These are phyloP conservation scores for Peterozyma toletana DNA, from an alignment of 805 yeast genomes.

Conservation along the genomic window DNA sequence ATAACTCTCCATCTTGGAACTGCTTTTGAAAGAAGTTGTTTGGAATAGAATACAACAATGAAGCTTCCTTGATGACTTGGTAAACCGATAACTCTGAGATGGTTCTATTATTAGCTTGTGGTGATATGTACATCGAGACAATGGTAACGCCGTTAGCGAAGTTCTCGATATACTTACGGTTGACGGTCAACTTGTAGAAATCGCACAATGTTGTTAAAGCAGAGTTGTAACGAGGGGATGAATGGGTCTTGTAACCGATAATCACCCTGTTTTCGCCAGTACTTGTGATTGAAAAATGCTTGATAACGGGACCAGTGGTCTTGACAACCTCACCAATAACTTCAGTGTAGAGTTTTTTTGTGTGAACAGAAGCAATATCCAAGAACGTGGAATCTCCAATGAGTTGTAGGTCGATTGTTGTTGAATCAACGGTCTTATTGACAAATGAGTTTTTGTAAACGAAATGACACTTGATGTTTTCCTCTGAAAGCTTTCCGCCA, in stretches of 20 bases:
- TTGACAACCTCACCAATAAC: slow-evolving; percentile 61
- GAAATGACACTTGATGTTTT: slow-evolving; percentile 57
- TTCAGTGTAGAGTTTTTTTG: slow-evolving; percentile 69
- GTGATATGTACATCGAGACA: slow-evolving; percentile 77
- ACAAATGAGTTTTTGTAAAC: slow-evolving; percentile 48
- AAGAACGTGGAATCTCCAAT: slow-evolving; percentile 77
- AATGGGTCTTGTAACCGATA: slow-evolving; percentile 78
- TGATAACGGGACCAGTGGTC: slow-evolving; percentile 90
- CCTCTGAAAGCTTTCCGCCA: slow-evolving; percentile 34
- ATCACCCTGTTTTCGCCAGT: slow-evolving; percentile 81
- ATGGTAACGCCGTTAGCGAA: slow-evolving; percentile 84
- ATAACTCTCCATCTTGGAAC: slow-evolving; percentile 69
- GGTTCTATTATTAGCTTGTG: slow-evolving; percentile 37
- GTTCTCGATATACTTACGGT: slow-evolving; percentile 91
- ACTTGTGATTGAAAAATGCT: slow-evolving; percentile 73
- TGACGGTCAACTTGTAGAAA: slow-evolving; percentile 77
- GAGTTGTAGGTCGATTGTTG: slow-evolving; percentile 46
- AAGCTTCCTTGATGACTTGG: slow-evolving; percentile 91
- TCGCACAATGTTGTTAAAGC: slow-evolving; percentile 82
- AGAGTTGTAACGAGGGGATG: slow-evolving; percentile 82
- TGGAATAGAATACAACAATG: slow-evolving; percentile 86
- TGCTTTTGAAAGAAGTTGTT: slow-evolving; percentile 70
- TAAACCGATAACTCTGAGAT: slow-evolving; percentile 68
- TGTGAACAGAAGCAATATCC: slow-evolving; percentile 71
- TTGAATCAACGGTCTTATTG: slow-evolving; percentile 15